Evolutionary conservation across 192 early-diverging fungal species (phyloP).

Genomic region (Backusella luteola): DNA sequence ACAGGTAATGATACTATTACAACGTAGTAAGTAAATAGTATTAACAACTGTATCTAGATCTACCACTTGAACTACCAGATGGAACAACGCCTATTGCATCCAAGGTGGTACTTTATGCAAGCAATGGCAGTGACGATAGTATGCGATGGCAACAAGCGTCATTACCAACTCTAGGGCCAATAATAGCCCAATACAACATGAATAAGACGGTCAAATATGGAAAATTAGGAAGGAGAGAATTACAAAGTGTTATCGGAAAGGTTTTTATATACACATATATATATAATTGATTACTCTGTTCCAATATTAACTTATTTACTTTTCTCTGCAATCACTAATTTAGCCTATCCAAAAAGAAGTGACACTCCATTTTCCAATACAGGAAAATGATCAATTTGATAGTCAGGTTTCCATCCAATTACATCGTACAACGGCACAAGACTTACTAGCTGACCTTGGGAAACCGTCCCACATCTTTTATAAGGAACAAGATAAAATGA

Average conservation of each 20-base stretch:
- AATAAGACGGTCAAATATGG: slow-evolving; percentile 32
- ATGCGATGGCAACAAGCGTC: slow-evolving; percentile 43
- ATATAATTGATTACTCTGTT: background rate
- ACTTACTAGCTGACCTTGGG: slow-evolving; percentile 69
- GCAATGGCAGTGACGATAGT: slow-evolving; percentile 28
- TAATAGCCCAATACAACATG: slow-evolving; percentile 29
- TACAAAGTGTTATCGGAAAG: slow-evolving; percentile 46
- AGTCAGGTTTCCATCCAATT: slow-evolving; percentile 40
- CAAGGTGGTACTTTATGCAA: slow-evolving; percentile 58
- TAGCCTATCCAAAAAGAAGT: slow-evolving; percentile 26
- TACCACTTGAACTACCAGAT: slow-evolving; percentile 70
- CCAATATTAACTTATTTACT: background rate
- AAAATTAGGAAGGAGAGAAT: slow-evolving; percentile 38
- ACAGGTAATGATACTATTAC: slow-evolving; percentile 26
- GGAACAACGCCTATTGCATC: slow-evolving; percentile 68
- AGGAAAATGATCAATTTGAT: background rate
- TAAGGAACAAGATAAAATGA: slow-evolving; percentile 73
- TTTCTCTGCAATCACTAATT: background rate
- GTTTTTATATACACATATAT: slow-evolving; percentile 21
- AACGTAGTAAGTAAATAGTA: background rate
- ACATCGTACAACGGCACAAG: slow-evolving; percentile 62
- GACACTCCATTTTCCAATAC: slow-evolving; percentile 37
- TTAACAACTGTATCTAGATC: slow-evolving; percentile 29
- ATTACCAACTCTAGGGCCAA: slow-evolving; percentile 35
- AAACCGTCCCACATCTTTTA: slow-evolving; percentile 57